These are phyloP conservation scores for Phoma herbarum DNA, from an alignment of 2,329 filamentous ascomycete species.

Conservation along the genomic window DNA sequence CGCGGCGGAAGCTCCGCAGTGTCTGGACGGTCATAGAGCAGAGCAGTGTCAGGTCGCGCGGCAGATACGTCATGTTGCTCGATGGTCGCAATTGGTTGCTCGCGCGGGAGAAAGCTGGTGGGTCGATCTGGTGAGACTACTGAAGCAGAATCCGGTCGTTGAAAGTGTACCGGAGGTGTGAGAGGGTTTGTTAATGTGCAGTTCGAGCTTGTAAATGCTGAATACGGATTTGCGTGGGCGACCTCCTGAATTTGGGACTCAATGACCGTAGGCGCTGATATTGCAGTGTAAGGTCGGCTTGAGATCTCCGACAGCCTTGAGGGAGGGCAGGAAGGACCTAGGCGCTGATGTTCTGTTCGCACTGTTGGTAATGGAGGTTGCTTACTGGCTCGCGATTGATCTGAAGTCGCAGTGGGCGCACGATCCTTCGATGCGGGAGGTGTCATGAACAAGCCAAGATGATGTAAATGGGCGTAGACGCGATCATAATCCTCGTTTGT, in stretches of 20 bases:
- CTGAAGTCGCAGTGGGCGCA: slow-evolving; percentile 19
- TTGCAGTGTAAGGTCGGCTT: slow-evolving; percentile 35
- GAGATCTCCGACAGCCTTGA: slow-evolving; percentile 38
- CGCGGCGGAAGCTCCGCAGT: slow-evolving; percentile 45
- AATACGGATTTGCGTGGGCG: slow-evolving; percentile 25
- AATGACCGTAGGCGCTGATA: slow-evolving; percentile 18
- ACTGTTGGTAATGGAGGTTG: slow-evolving; percentile 1
- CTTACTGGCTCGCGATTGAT: slow-evolving; percentile 3
- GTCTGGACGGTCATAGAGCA: slow-evolving; percentile 28
- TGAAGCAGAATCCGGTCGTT: slow-evolving; percentile 34
- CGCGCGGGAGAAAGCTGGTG: slow-evolving; percentile 7
- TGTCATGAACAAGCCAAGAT: slow-evolving; percentile 46
- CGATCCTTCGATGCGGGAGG: slow-evolving; percentile 23
- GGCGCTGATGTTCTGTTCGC: slow-evolving; percentile 11
- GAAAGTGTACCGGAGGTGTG: slow-evolving; percentile 39
- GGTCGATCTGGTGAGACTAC: slow-evolving; percentile 7
- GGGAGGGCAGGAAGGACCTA: slow-evolving; percentile 38
- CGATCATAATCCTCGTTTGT: slow-evolving; percentile 50
- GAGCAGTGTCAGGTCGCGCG: slow-evolving; percentile 31
- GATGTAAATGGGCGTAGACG: slow-evolving; percentile 43
- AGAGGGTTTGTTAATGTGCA: slow-evolving; percentile 24
- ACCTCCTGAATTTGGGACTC: slow-evolving; percentile 25
- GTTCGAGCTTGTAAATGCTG: slow-evolving; percentile 24
- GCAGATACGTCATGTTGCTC: slow-evolving; percentile 16
- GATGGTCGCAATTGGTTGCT: slow-evolving; percentile 10